A percentile compares a stretch with the other conserved stretches of the same genome.
Conservation (phyloP, 108 stramenopile species). For the Nitzschia sp. region DNA sequence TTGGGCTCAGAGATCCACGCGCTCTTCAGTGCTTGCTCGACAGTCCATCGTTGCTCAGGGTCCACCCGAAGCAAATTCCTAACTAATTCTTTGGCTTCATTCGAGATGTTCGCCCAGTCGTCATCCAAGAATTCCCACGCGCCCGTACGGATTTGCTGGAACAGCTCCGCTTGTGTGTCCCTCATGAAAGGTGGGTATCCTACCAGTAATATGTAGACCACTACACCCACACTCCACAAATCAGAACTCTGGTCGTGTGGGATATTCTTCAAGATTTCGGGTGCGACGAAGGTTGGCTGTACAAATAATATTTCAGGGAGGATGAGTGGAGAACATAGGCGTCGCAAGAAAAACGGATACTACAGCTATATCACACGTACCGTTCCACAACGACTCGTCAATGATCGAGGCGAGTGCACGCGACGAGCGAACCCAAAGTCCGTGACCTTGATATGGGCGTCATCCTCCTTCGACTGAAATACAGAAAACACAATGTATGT, state of each 20-base stretch:
- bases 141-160: constrained; percentile 37
- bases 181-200: constrained; percentile 59
- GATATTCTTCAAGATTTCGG: constrained; percentile 51
- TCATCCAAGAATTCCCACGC: constrained; percentile 35
- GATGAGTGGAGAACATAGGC: background rate
- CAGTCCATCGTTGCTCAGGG: constrained; percentile 61
- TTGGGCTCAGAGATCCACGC: constrained; percentile 43
- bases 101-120: constrained; percentile 43
- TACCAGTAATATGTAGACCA: constrained; percentile 86
- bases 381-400: constrained; percentile 86
- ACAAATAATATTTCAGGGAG: constrained; percentile 1
- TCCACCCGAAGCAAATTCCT: constrained; percentile 45
- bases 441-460: constrained; percentile 80
- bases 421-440: constrained; percentile 94
- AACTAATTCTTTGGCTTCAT: constrained; percentile 56
- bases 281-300: constrained; percentile 56
- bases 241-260: constrained; percentile 83
- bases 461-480: constrained; percentile 44
- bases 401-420: constrained; percentile 67
- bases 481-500: background rate
- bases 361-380: constrained; percentile 27
- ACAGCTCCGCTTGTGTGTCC: constrained; percentile 39
- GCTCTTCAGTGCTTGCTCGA: constrained; percentile 42
- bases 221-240: constrained; percentile 94
- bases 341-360: no score